Evolutionary conservation across 768 basidiomycete genomes (phyloP).

Genomic region (Mycena polygramma): DNA sequence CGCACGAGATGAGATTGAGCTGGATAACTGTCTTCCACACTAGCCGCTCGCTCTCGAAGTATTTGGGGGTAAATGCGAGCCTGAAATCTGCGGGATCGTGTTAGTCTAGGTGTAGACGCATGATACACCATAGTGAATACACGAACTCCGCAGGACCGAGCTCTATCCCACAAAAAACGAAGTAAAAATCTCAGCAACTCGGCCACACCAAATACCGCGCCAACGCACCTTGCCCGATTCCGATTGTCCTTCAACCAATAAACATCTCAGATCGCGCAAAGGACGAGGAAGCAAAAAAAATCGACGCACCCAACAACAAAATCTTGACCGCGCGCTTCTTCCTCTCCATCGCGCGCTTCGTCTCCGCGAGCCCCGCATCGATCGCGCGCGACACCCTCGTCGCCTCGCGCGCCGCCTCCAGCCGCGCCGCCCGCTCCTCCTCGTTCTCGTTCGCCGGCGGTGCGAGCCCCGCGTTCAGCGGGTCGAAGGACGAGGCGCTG

Average conservation of each 20-base stretch:
- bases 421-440: slow-evolving; percentile 46
- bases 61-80: slow-evolving; percentile 60
- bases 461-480: slow-evolving; percentile 43
- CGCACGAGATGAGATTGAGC: slow-evolving; percentile 63
- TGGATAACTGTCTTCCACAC: slow-evolving; percentile 66
- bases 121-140: not conserved
- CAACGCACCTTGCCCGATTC: slow-evolving; percentile 55
- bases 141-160: slow-evolving; percentile 36
- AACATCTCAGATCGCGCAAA: not conserved
- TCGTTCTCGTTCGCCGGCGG: slow-evolving; percentile 53
- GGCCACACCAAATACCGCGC: too few species aligned
- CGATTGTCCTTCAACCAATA: slow-evolving; percentile 49
- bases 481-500: slow-evolving; percentile 41
- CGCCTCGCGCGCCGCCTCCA: slow-evolving; percentile 50
- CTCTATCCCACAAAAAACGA: slow-evolving; percentile 34
- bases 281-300: too few species aligned
- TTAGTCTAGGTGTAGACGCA: too few species aligned
- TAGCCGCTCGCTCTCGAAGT: slow-evolving; percentile 58
- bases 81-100: slow-evolving; percentile 56
- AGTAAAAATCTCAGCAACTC: slow-evolving; percentile 3
- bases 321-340: slow-evolving; percentile 56
- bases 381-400: slow-evolving; percentile 49
- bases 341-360: slow-evolving; percentile 49
- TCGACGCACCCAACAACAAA: slow-evolving; percentile 52
- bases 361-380: slow-evolving; percentile 50